Evolutionary conservation across 345 rosid genomes (phyloP), one percentile per base, ranked within the genome.

Genomic region (Conringia planisiliqua): DNA sequence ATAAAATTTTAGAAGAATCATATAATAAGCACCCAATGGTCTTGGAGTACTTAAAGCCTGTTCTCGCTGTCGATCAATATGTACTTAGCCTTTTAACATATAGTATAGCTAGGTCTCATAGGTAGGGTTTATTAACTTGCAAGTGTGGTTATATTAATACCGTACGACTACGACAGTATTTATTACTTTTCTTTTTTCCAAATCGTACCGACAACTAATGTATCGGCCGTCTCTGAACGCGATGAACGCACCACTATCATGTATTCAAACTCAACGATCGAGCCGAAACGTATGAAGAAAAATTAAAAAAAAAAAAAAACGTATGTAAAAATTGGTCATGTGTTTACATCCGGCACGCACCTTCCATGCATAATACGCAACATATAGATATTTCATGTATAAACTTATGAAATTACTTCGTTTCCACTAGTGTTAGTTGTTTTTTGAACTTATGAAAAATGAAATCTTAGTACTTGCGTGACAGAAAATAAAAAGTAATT

Each of bases 21-120:
- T 40, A 11, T 6, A 42, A 38, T 64, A 64, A 56, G 62, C 71
- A 71, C 76, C 80, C 80, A 71, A 72, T 64, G 80, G 80, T 77
- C 67, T 77, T 57, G 80, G 80, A 77, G 40, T 77, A 39, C 62
- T 64, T 44, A 57, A 77, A 58, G 67, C 35, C 42, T 57, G 72
- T 51, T 47, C 76, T 70, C 71, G 71, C 71, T 77, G 80, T 77
- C 76, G 22, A 56, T 65, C 55, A 71, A 30, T 48, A 65, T 57
- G 56, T 71, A 58, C 72, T 11, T 64, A 51, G 50, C 27, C 57
- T 42, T 68, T 69, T 40, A 6, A 60, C 64, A 51, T 18, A 10
- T 51, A 58, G 43, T 33, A 17, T 61, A n/a, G n/a, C n/a, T n/a
- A 68, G 74, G 79, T 68, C 40, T 75, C 8, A 12, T 66, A 61